Evolutionary conservation across 805 yeast species (phyloP), one percentile per base, ranked within the genome.

Genomic region (Myxozyma sirexii): DNA sequence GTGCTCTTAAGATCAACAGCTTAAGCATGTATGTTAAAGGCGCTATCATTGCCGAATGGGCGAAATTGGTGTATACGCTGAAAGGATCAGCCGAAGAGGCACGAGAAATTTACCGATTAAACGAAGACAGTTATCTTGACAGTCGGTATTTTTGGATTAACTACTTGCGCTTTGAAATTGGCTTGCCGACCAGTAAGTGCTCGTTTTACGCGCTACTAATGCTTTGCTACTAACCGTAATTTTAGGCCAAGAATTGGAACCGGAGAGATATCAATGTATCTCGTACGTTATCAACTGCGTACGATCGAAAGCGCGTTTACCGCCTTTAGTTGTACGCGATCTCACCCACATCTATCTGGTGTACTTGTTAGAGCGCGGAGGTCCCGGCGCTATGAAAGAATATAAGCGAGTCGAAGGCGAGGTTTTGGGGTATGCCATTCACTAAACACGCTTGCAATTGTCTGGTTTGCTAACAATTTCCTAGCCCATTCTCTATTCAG

Each of bases 141-240:
- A 64, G 65, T 37, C 66, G 65, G 48, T 52, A 63, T 31, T 73
- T 72, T 55, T 73, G 76, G 76, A 65, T 63, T 33, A 60, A 68
- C n/a, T 72, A 64, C 51, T 67, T 73, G 29, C 59, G 61, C 31
- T 71, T 72, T 44, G 75, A 72, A 47, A 55, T 71, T n/a, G 62
- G 57, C n/a, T 63, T 67, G 41, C 64, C 67, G 24, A 44, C 61
- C 19, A 50, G 62, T 47, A 52, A 37, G 63, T 51, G 21, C 3
- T 7, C 24, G 23, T 12, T n/a, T 6, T 8, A 21, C 23, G n/a
- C 13, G 44, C 6, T 24, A 44, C 29, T 29, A 17, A 26, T 5
- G 31, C 8, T 15, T 19, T 42, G n/a, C 4, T 42, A 35, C 17
- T 31, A 52, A 39, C 15, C 23, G 26, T 26, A 8, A n/a, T 15